Percentiles rank a stretch among this genome's conserved stretches.
Conservation (phyloP, 2,329 filamentous ascomycete species). For the Cladosporium sp. region DNA sequence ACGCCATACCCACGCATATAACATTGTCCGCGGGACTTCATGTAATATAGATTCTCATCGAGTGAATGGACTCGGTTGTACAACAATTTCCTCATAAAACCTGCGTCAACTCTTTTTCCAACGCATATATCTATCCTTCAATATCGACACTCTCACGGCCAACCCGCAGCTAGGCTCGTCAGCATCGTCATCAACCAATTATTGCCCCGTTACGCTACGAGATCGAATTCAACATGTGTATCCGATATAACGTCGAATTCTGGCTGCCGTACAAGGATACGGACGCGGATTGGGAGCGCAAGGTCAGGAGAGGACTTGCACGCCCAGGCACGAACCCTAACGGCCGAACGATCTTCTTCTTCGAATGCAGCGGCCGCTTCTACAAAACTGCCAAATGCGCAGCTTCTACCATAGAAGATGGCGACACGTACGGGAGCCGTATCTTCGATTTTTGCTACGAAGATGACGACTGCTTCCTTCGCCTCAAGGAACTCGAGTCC, state of each 20-base stretch:
- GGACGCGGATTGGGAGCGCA: constrained; percentile 2
- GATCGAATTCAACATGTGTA: background rate
- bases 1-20: no score
- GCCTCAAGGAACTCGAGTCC: background rate
- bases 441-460: constrained; percentile 6
- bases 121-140: no score
- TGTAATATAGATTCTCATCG: no score
- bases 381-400: background rate
- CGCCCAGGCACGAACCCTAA: background rate
- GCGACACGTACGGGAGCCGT: background rate
- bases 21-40: no score
- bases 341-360: background rate
- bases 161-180: no score
- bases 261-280: background rate
- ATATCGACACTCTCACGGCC: no score
- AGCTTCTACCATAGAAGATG: background rate
- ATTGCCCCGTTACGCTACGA: no score
- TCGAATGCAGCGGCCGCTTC: constrained; percentile 5
- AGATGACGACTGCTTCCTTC: constrained; percentile 1
- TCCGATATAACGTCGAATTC: constrained; percentile 5
- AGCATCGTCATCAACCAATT: no score
- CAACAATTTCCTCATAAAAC: background rate
- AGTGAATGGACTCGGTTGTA: constrained; percentile 1
- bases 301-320: constrained; percentile 2
- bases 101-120: no score